These are phyloP conservation scores for Panaeolus papilionaceus DNA, from an alignment of 768 basidiomycete genomes.

Conservation along the genomic window DNA sequence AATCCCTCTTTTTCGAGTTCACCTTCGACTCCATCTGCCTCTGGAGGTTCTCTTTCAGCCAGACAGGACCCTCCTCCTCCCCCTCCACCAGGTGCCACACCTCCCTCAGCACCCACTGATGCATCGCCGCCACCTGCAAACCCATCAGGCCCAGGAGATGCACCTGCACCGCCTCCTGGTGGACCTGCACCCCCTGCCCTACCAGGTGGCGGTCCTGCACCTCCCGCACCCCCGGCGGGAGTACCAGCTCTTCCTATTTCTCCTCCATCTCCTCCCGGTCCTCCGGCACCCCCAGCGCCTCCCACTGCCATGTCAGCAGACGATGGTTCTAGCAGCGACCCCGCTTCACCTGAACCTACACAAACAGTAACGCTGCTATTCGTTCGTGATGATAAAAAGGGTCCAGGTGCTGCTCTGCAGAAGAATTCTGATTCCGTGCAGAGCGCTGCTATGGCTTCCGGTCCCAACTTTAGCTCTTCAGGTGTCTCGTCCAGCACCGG, in stretches of 20 bases:
- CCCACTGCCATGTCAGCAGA: background rate
- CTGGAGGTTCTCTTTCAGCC: background rate
- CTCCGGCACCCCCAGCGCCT: background rate
- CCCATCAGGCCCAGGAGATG: background rate
- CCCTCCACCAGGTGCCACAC: background rate
- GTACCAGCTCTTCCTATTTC: background rate
- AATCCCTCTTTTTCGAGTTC: background rate
- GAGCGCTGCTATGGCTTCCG: conserved; percentile 24
- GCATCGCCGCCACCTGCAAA: background rate
- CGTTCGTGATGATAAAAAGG: conserved; percentile 34
- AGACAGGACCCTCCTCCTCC: background rate
- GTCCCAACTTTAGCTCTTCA: conserved; percentile 5
- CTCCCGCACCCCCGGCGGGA: background rate
- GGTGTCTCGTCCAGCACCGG: background rate
- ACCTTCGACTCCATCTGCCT: background rate
- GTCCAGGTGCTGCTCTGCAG: conserved; percentile 15
- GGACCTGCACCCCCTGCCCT: conserved; percentile 11
- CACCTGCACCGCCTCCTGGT: background rate
- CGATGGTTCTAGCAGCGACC: conserved; percentile 18
- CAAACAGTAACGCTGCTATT: conserved; percentile 58
- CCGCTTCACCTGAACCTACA: conserved; percentile 25
- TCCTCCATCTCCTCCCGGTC: background rate
- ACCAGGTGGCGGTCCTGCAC: background rate
- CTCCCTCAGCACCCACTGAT: background rate
- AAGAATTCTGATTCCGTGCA: conserved; percentile 32